phyloP scores from a whole-genome alignment of 345 rosid genomes.

The Populus simonii region DNA sequence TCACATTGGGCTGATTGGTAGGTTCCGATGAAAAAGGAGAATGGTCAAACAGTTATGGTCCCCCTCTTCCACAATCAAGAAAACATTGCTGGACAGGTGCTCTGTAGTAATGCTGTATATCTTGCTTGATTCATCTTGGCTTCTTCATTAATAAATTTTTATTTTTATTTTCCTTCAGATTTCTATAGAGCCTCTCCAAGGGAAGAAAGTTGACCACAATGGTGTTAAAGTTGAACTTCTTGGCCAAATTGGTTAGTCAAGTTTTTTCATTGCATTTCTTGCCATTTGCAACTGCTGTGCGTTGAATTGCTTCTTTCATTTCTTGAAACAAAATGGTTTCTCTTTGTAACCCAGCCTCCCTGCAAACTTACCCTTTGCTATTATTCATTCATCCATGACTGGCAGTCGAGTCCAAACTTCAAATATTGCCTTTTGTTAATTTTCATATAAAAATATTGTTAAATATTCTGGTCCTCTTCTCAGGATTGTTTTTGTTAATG shows the following conservation, averaged over 20 bases:
- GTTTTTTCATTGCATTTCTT: background rate
- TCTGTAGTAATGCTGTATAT: background rate
- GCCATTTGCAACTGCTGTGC: background rate
- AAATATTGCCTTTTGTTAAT: background rate
- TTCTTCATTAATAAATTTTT: too few species aligned
- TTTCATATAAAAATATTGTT: background rate
- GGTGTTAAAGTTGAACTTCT: slow-evolving; percentile 96
- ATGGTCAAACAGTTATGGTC: slow-evolving; percentile 74
- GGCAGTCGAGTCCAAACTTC: background rate
- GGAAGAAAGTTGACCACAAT: slow-evolving; percentile 92
- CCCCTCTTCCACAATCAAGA: slow-evolving; percentile 95
- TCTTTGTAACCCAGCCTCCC: background rate
- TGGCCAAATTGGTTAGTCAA: slow-evolving; percentile 76
- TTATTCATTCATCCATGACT: background rate
- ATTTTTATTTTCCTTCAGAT: slow-evolving; percentile 34
- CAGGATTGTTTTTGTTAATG: background rate
- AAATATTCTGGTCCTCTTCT: background rate
- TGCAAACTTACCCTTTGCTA: background rate
- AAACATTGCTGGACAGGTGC: slow-evolving; percentile 86
- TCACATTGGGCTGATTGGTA: slow-evolving; percentile 7
- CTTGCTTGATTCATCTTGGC: background rate
- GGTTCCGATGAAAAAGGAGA: slow-evolving; percentile 94
- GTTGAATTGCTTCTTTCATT: background rate
- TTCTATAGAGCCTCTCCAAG: slow-evolving; percentile 76
- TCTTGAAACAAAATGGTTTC: background rate